Evolutionary conservation across 2,329 filamentous ascomycete species (phyloP).

Genomic region (Colletotrichum sojae): DNA sequence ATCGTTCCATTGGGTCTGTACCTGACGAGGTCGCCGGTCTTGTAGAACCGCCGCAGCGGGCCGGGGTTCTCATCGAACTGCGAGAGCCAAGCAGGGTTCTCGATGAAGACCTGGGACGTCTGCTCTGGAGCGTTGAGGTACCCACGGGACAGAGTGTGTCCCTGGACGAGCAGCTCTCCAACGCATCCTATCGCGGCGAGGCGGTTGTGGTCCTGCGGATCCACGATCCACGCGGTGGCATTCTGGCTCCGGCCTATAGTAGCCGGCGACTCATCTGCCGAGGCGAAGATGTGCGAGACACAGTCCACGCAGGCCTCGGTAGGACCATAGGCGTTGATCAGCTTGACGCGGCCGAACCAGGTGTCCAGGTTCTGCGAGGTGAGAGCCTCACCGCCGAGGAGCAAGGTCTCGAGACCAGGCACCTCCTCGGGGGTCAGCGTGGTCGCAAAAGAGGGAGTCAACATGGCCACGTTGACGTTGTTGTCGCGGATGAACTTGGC

Average conservation of each 20-base stretch:
- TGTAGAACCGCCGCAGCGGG: slow-evolving; percentile 50
- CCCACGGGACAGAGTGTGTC: slow-evolving; percentile 19
- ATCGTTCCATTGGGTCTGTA: slow-evolving; percentile 31
- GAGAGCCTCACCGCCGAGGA: neutral
- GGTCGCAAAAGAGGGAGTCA: neutral
- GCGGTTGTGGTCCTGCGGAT: slow-evolving; percentile 40
- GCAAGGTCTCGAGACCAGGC: neutral
- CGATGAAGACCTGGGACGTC: slow-evolving; percentile 38
- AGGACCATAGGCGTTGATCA: slow-evolving; percentile 43
- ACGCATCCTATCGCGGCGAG: slow-evolving; percentile 44
- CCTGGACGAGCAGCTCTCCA: slow-evolving; percentile 32
- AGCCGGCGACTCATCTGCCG: neutral
- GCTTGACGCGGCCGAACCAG: neutral
- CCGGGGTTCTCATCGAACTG: neutral
- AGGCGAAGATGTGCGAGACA: neutral
- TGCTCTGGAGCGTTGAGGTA: slow-evolving; percentile 34
- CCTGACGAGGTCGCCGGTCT: slow-evolving; percentile 58
- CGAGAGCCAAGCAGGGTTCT: no score
- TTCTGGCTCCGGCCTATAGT: slow-evolving; percentile 43
- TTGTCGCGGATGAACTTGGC: neutral
- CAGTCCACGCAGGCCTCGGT: slow-evolving; percentile 37
- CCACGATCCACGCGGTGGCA: slow-evolving; percentile 41
- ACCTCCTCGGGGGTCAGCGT: neutral
- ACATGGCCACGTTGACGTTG: neutral
- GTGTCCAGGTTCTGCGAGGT: no score